Evolutionary conservation across 805 yeast species (phyloP).

Genomic region (Lipomyces spencermartinsiae): DNA sequence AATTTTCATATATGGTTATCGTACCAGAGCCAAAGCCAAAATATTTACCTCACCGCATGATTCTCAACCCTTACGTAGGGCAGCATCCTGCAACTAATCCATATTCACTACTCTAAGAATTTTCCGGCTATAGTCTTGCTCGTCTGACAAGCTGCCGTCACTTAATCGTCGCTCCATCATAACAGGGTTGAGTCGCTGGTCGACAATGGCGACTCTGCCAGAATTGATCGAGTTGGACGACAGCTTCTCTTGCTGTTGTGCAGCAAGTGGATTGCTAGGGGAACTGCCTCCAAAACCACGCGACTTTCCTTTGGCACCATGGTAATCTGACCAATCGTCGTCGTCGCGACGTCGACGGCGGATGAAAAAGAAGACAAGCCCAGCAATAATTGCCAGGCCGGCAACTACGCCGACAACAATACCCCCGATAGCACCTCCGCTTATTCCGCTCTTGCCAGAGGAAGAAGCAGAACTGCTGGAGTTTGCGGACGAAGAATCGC

Average conservation of each 20-base stretch:
- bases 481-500: constrained; percentile 39
- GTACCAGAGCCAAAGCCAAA: background rate
- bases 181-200: constrained; percentile 73
- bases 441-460: constrained; percentile 34
- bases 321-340: constrained; percentile 41
- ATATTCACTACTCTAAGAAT: constrained; percentile 89
- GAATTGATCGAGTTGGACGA: constrained; percentile 33
- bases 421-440: constrained; percentile 65
- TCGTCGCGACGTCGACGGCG: constrained; percentile 52
- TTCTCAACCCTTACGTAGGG: background rate
- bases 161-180: constrained; percentile 80
- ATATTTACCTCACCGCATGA: background rate
- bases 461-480: constrained; percentile 38
- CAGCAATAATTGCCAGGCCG: constrained; percentile 53
- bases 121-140: constrained; percentile 79
- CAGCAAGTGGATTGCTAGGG: constrained; percentile 8
- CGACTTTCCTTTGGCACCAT: constrained; percentile 15
- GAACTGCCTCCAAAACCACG: constrained; percentile 12
- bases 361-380: constrained; percentile 52
- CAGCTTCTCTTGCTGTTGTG: constrained; percentile 20
- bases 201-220: constrained; percentile 49
- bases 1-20: background rate
- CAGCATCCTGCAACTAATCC: constrained; percentile 48
- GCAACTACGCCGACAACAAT: constrained; percentile 61
- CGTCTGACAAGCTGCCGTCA: constrained; percentile 87